Percentiles rank a stretch among this genome's conserved stretches.
Evolutionary conservation across 257 asterid genomes (phyloP).

Genomic region (Nicotiana benthamiana): DNA sequence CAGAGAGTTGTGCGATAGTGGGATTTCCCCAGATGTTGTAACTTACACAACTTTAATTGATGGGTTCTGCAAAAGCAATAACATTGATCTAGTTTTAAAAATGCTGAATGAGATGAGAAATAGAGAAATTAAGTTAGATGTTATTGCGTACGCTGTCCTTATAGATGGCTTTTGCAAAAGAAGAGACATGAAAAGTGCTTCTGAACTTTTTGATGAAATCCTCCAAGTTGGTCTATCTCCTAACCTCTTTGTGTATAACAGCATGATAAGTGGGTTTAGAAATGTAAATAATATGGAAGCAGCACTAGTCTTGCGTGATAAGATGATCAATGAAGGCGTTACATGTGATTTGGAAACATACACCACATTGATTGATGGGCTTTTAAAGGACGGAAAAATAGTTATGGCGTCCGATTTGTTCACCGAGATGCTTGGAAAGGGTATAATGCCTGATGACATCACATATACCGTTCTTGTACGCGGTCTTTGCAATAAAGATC

Average conservation of each 20-base stretch:
- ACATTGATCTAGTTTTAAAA: conserved; percentile 41
- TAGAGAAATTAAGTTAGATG: conserved; percentile 57
- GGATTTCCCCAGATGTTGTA: conserved; percentile 45
- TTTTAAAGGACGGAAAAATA: conserved; percentile 50
- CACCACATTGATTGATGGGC: conserved; percentile 74
- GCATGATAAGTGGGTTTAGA: conserved; percentile 71
- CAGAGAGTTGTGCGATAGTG: conserved; percentile 44
- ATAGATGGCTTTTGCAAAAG: conserved; percentile 73
- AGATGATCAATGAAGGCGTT: conserved; percentile 52
- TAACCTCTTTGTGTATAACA: conserved; percentile 52
- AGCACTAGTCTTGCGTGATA: conserved; percentile 40
- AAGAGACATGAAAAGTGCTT: conserved; percentile 58
- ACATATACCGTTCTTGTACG: conserved; percentile 56
- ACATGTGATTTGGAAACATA: conserved; percentile 61
- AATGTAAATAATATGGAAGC: conserved; percentile 46
- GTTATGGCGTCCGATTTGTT: conserved; percentile 48
- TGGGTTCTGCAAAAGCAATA: conserved; percentile 51
- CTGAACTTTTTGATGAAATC: conserved; percentile 55
- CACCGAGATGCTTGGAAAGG: conserved; percentile 64
- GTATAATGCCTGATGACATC: conserved; percentile 53
- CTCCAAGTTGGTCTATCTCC: conserved; percentile 59
- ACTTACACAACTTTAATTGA: conserved; percentile 65
- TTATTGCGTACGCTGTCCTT: conserved; percentile 49
- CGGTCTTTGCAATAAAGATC: conserved; percentile 67
- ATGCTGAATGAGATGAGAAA: conserved; percentile 50